Evolutionary conservation across 2,329 filamentous ascomycete genomes (phyloP), one percentile per base, ranked within the genome.

Genomic region (Zalaria sp.): DNA sequence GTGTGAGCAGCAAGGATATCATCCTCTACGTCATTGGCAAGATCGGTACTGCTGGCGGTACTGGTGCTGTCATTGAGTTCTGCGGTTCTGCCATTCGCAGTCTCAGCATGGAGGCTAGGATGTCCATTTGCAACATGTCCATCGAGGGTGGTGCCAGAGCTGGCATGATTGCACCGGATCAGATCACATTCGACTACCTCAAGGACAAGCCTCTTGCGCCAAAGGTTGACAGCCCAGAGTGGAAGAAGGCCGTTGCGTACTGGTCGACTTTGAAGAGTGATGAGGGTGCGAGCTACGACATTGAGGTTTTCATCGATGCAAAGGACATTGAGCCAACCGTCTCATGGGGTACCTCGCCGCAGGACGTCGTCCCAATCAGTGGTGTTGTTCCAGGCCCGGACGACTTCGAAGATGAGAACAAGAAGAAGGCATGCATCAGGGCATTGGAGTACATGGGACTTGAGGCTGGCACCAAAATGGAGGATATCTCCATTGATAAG

Each of bases 51-150:
- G 91, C 91, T 47, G 91, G 89, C 61, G 91, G 91, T 53, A 96
- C 82, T 43, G 88, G 89, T 47, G 81, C 83, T 41, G 91, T 96
- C 50, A 95, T 98, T 55, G 91, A 98, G 68, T 98, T 89, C 69
- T 94, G 87, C 58, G 91, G 91, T 46, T 94, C 88, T 40, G 85
- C 91, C 47, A 95, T 98, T 59, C 79, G 86, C 52, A 68, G 66
- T 47, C 71, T 96, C 53, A 93, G 52, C 64, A 94, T 98, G 77
- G 91, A 96, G 65, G 91, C 89, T 35, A 79, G 91, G 52, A 96
- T 98, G 91, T 95, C 88, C 48, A 93, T 98, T 61, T 96, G 91
- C 71, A 98, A 98, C 70, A 96, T 96, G 91, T 87, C 88, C 9
- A 95, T 96, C 53, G 91, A 98, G 70, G 91, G 74, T 52, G 91